A percentile compares a stretch with the other conserved stretches of the same genome.
Conservation (phyloP, 2,329 filamentous ascomycete species). For the Scedosporium minutisporum region DNA sequence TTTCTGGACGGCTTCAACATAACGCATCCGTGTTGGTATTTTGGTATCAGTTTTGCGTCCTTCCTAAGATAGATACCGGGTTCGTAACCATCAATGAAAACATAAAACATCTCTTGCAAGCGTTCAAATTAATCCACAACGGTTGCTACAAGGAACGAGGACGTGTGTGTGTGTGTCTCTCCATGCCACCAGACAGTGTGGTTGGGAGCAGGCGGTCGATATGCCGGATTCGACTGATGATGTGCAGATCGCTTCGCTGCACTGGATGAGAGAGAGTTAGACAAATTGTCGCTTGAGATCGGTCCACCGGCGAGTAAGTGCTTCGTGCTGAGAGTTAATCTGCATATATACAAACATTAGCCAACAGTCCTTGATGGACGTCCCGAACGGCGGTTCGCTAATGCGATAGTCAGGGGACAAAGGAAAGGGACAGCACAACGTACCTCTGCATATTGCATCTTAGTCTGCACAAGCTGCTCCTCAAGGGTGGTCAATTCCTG, state of each 20-base stretch:
- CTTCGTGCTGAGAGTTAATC: conserved; percentile 64
- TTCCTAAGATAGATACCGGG: no score
- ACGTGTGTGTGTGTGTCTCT: no score
- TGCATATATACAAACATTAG: conserved; percentile 20
- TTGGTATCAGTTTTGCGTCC: no score
- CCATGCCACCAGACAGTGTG: no score
- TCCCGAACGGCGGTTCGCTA: no score
- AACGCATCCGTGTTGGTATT: no score
- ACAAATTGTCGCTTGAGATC: conserved; percentile 56
- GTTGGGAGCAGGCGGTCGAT: background rate
- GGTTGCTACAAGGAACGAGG: no score
- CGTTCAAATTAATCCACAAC: no score
- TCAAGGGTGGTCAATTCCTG: conserved; percentile 89
- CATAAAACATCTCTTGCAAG: no score
- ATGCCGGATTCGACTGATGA: background rate
- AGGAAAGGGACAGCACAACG: conserved; percentile 25
- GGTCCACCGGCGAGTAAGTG: conserved; percentile 65
- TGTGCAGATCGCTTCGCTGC: background rate
- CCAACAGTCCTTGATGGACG: no score
- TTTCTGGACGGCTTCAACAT: no score
- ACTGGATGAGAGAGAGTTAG: conserved; percentile 14
- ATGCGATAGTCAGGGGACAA: background rate
- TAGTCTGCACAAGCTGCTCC: conserved; percentile 81
- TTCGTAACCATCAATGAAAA: no score
- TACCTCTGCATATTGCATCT: conserved; percentile 94